Conservation (phyloP, 1,284 basidiomycete species). For the Apiotrichum siamense region DNA sequence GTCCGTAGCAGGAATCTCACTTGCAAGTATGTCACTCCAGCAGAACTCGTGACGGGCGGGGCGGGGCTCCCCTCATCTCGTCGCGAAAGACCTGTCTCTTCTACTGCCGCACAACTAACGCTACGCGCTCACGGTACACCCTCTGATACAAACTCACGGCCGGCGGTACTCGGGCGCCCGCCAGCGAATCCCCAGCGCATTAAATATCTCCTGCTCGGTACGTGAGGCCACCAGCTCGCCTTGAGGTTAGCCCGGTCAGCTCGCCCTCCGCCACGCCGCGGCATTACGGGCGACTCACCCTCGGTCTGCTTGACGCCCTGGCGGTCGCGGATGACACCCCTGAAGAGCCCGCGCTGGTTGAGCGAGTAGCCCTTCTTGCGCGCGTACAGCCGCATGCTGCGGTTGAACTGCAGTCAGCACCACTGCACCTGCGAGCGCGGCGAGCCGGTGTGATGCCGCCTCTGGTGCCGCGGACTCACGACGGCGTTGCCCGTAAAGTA, state of each 20-base stretch:
- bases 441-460: no score
- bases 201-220: conserved; percentile 78
- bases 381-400: conserved; percentile 77
- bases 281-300: conserved; percentile 50
- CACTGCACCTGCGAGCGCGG: no score
- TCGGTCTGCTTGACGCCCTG: conserved; percentile 59
- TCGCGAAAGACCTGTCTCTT: no score
- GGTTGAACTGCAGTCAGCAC: conserved; percentile 64
- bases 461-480: conserved; percentile 53
- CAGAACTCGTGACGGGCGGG: no score
- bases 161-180: conserved; percentile 17
- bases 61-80: no score
- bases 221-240: conserved; percentile 70
- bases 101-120: no score
- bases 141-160: conserved; percentile 5
- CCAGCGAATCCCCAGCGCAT: conserved; percentile 54
- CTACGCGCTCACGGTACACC: no score
- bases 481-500: conserved; percentile 85
- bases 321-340: conserved; percentile 63
- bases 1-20: no score
- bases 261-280: no score
- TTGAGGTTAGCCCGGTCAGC: no score
- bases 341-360: conserved; percentile 74
- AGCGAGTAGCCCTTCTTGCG: conserved; percentile 72
- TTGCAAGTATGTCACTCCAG: no score